Evolutionary conservation across 768 basidiomycete genomes (phyloP), one percentile per base, ranked within the genome.

Genomic region (Lentinula aciculospora): DNA sequence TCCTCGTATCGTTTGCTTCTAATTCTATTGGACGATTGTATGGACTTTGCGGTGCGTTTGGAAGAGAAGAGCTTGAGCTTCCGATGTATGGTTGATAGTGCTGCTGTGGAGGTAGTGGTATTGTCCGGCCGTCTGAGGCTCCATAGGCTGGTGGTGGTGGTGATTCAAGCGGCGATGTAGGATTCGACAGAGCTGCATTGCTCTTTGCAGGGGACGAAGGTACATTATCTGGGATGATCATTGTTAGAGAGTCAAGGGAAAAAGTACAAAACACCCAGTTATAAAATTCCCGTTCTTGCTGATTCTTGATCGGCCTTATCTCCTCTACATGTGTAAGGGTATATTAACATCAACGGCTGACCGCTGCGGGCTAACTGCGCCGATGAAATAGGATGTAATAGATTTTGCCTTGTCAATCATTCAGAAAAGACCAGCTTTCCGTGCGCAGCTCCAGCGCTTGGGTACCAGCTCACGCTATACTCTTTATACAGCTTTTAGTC

Each of bases 171-270:
- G 17, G n/a, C n/a, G 47, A 27, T 31, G 31, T 44, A 13, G 36
- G 8, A 21, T 55, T 37, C 10, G 40, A 31, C 17, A 54, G 27
- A 23, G 47, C 25, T 6, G n/a, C n/a, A 55, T 40, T 39, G n/a
- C 42, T 44, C 45, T 59, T 59, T 21, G 42, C n/a, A 32, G 58
- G 58, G 4, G 58, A 59, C 28, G 53, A 12, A 21, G 58, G 58
- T n/a, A 36, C 47, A 36, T 54, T 31, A 28, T 55, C 53, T 53
- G 53, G 10, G 31, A 59, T 47, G 32, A 59, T 59, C 58, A 59
- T 59, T 27, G 7, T 53, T n/a, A 19, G 7, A 44, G 25, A 17
- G 3, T 34, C 6, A 19, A 29, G 4, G 34, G 13, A 39, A 28
- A 40, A 27, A 58, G 32, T n/a, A n/a, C n/a, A n/a, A n/a, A n/a